These are phyloP conservation scores for Herpetomonas tarakana DNA, from an alignment of 208 protist species.

Conservation along the genomic window DNA sequence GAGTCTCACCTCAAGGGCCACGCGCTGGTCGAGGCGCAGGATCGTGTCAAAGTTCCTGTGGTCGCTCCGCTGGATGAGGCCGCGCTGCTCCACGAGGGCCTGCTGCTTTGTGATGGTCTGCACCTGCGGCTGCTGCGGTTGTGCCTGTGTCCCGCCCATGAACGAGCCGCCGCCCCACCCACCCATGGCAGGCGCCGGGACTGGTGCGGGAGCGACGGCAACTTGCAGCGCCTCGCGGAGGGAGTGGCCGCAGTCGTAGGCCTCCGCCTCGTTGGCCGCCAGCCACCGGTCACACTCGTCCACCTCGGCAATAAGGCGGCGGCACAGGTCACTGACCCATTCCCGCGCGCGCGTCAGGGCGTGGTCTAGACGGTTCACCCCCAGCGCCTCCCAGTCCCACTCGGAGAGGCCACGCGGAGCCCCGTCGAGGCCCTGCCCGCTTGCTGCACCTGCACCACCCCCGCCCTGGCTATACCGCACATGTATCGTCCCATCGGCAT, in stretches of 20 bases:
- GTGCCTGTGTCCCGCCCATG: slow-evolving; percentile 1
- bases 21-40: slow-evolving; percentile 53
- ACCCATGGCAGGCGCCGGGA: background rate
- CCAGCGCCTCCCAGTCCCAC: slow-evolving; percentile 44
- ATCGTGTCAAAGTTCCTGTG: slow-evolving; percentile 41
- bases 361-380: slow-evolving; percentile 43
- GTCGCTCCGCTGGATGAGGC: background rate
- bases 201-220: slow-evolving; percentile 8
- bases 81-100: background rate
- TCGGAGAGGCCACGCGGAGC: slow-evolving; percentile 14
- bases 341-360: slow-evolving; percentile 43
- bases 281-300: slow-evolving; percentile 67
- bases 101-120: background rate
- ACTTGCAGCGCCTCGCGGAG: slow-evolving; percentile 45
- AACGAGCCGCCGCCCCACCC: slow-evolving; percentile 1
- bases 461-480: background rate
- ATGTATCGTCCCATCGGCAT: background rate
- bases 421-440: slow-evolving; percentile 3
- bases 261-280: slow-evolving; percentile 32
- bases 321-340: slow-evolving; percentile 60
- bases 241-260: slow-evolving; percentile 62
- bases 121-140: background rate
- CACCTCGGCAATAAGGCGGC: slow-evolving; percentile 45
- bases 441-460: slow-evolving; percentile 1
- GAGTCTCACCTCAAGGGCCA: slow-evolving; percentile 59